These are phyloP conservation scores for Pulveroboletus ravenelii DNA, from an alignment of 768 basidiomycete species.

Conservation along the genomic window DNA sequence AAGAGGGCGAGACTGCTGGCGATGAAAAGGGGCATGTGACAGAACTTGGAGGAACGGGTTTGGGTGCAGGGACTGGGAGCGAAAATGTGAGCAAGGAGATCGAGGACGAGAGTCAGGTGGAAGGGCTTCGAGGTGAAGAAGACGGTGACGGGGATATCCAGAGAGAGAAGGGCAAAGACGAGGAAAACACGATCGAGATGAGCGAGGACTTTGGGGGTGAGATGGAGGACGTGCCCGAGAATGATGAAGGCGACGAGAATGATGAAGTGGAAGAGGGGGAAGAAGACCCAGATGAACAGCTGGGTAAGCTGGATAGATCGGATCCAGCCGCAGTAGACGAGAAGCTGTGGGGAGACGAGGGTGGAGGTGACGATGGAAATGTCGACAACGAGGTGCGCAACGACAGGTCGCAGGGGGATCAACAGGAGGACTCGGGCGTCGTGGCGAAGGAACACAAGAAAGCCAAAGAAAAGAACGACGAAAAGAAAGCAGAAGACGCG, in stretches of 20 bases:
- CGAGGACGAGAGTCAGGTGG: constrained; percentile 93
- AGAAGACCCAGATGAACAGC: constrained; percentile 68
- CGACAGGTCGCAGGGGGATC: constrained; percentile 50
- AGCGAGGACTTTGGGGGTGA: constrained; percentile 83
- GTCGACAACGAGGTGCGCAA: constrained; percentile 53
- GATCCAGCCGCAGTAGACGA: constrained; percentile 89
- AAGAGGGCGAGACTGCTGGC: constrained; percentile 44
- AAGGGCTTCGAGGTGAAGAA: constrained; percentile 77
- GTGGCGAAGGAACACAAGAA: constrained; percentile 70
- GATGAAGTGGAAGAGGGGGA: constrained; percentile 49
- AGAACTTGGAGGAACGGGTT: constrained; percentile 71
- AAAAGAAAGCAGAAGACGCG: constrained; percentile 31
- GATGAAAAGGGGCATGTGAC: constrained; percentile 38
- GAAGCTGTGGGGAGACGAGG: constrained; percentile 93
- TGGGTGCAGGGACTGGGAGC: constrained; percentile 82
- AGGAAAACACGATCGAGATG: constrained; percentile 87
- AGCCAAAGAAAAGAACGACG: constrained; percentile 27
- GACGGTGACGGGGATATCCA: constrained; percentile 27
- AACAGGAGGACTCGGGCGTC: constrained; percentile 55
- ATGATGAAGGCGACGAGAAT: constrained; percentile 39
- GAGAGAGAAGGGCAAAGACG: constrained; percentile 45
- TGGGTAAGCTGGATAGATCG: constrained; percentile 75
- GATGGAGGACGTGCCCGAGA: constrained; percentile 74
- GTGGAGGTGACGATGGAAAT: constrained; percentile 46
- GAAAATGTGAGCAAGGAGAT: constrained; percentile 93